Conservation (phyloP, 768 basidiomycete species). For the Filobasidium wieringae region DNA sequence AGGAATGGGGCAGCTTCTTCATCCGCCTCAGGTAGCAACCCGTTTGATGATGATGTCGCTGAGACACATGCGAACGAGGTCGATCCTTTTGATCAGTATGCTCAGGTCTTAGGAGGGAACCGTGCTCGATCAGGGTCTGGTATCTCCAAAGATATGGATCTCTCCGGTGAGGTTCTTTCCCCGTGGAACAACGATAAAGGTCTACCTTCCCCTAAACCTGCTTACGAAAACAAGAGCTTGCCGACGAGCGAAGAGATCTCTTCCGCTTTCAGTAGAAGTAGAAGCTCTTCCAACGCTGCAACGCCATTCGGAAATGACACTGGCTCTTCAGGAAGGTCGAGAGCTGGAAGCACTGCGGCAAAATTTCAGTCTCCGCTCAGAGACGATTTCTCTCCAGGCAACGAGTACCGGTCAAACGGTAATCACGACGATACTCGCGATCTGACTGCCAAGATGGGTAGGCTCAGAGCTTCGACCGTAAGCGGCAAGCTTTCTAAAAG, state of each 20-base stretch:
- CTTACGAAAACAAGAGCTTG: slow-evolving; percentile 2
- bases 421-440: neutral
- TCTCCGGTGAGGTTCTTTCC: slow-evolving; percentile 13
- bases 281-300: neutral
- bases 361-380: slow-evolving; percentile 4
- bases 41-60: slow-evolving; percentile 2
- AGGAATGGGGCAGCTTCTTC: neutral
- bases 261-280: neutral
- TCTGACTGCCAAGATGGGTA: neutral
- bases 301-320: neutral
- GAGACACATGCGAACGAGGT: neutral
- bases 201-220: slow-evolving; percentile 7
- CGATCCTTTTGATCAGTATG: neutral
- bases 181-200: slow-evolving; percentile 18
- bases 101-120: neutral
- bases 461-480: neutral
- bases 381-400: neutral
- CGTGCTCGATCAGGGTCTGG: neutral
- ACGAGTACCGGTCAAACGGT: no score
- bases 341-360: neutral
- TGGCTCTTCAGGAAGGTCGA: neutral
- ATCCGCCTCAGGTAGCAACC: neutral
- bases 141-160: slow-evolving; percentile 10
- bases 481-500: slow-evolving; percentile 3
- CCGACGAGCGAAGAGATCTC: neutral